Base-by-base conservation (phyloP, 2,329 filamentous ascomycete genomes). In the Fusarium udum region DNA sequence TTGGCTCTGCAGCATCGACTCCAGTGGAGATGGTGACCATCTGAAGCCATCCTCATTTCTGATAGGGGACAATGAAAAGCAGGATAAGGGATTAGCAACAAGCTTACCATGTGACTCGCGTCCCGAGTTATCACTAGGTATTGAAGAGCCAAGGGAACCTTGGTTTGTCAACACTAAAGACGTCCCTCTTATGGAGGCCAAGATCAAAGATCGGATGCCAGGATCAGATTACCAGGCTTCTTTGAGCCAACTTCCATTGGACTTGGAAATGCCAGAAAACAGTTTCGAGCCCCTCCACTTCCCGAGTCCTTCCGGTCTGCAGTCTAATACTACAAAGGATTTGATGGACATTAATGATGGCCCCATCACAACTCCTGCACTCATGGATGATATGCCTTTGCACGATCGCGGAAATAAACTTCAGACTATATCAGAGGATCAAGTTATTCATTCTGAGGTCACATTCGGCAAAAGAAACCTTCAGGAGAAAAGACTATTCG, bases 281-380 rank as follows among this genome's bases (percentile, higher is more conserved):
- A 52, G 32, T n/a, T 18, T 13, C 28, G 43, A 42, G 36, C 36
- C 28, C 36, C 11, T 40, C 51, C 13, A 20, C 15, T 42, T 55
- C 28, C 20, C 26, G 20, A 42, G 52, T 48, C 7, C 67, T 69
- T 53, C 64, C 53, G 34, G 28, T 34, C 51, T 34, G 26, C 32
- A 31, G 28, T 61, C 20, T 26, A 67, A 26, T 51, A 45, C 8
- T 32, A 46, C 15, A 26, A 40, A 28, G 16, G 56, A 71, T 48
- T 48, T 77, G 45, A 74, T 77, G 64, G 75, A 77, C 43, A 36
- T 36, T 20, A 28, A 49, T 31, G 72, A 67, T 20, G 62, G 22
- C 5, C 66, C 55, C 14, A 64, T 77, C 31, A 8, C 37, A n/a
- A 66, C 28, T 12, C 70, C 68, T 1, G 62, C 64, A 2, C 46